Base-by-base conservation (phyloP, 192 early-diverging fungal species). In the Coemansia sp. region DNA sequence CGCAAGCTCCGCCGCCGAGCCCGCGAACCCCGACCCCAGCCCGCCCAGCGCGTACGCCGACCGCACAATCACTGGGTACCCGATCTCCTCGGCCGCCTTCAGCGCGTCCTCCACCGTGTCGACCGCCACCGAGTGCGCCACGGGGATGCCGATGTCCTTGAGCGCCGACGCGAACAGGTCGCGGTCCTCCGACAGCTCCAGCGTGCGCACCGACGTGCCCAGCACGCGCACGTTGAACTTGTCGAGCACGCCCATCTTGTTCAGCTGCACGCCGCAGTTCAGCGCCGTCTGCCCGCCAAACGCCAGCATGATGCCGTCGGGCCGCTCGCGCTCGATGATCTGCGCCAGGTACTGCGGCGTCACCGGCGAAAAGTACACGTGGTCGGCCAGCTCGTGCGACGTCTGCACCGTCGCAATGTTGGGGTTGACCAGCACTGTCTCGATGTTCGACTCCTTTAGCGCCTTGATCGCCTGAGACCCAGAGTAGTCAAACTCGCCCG, bases 331-430 rank as follows among this genome's bases (percentile, higher is more conserved):
- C 80, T 97, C 91, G 70, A 99, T 91, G 55, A 99, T 93, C 75
- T 97, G 90, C 64, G 90, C 89, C 52, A 99, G 83, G 74, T 93
- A 97, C 74, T 98, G 93, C 15, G 96, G 91, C 20, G 92, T 96
- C 71, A 98, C 91, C 9, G 97, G 97, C 38, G 98, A 72, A 76
- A 99, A 99, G 88, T 97, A 99, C 27, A 97, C 96, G 43, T 89
- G 87, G 84, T 97, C 93, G 1, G 97, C 97, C 42, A 99, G 87
- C 52, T 90, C 92, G 73, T 95, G 89, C 33, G 91, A 93, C 38
- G 97, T 99, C 88, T 99, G 97, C 55, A 98, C 94, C 5, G 97
- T 99, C 41, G 97, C 97, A 79, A 99, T 99, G 84, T 99, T 99
- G 62, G 97, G 97, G 84, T 99, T 99, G 68, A 98, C 91, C n/a